These are phyloP conservation scores for Xerophyta viscosa DNA, from an alignment of 106 monocot genomes.

Conservation along the genomic window DNA sequence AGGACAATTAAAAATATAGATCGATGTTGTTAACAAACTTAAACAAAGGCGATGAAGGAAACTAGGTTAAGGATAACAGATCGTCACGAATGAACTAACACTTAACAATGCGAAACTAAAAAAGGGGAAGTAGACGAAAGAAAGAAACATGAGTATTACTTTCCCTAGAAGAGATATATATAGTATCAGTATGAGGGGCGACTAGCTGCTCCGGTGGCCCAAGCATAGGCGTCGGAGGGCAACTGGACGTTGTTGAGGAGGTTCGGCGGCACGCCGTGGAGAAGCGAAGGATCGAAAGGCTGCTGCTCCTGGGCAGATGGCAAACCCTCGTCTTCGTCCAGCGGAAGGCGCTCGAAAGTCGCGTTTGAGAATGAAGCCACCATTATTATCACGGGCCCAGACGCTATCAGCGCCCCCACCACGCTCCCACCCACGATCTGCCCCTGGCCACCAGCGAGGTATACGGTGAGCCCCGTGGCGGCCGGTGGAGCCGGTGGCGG, in stretches of 20 bases:
- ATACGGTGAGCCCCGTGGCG: not conserved
- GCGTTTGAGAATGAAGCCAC: slow-evolving; percentile 2
- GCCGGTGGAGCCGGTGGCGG: slow-evolving; percentile 2
- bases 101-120: no score
- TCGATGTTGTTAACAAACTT: no score
- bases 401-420: not conserved
- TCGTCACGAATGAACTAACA: no score
- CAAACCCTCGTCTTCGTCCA: not conserved
- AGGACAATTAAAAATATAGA: no score
- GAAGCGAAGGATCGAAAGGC: slow-evolving; percentile 5
- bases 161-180: not conserved
- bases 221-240: slow-evolving; percentile 20
- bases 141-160: not conserved
- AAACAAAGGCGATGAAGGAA: no score
- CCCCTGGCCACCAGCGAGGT: not conserved
- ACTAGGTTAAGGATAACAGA: no score
- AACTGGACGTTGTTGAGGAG: slow-evolving; percentile 23
- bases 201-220: slow-evolving; percentile 11
- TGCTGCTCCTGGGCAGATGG: slow-evolving; percentile 9
- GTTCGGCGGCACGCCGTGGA: slow-evolving; percentile 17
- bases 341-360: not conserved
- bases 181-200: not conserved
- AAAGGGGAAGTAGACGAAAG: not conserved
- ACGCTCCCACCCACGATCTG: slow-evolving; percentile 5
- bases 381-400: slow-evolving; percentile 1